Conservation (phyloP, 345 rosid genomes). For the Bruguiera parviflora region DNA sequence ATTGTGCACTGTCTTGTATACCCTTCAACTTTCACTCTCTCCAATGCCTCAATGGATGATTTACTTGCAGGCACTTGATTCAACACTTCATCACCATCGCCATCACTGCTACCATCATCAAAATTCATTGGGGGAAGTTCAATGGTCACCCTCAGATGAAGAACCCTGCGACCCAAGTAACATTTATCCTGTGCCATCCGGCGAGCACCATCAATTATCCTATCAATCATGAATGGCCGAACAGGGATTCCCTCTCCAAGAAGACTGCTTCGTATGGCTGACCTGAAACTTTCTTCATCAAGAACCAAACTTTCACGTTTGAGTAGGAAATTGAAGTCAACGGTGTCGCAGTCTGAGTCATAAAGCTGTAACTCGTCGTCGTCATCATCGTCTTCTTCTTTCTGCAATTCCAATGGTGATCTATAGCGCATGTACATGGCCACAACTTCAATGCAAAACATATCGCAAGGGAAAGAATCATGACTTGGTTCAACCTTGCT, state of each 20-base stretch:
- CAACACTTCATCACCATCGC: too few relatives aligned
- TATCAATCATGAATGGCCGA: not conserved
- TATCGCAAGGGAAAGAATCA: not conserved
- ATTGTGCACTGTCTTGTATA: not conserved
- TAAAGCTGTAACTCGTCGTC: too few relatives aligned
- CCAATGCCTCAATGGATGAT: too few relatives aligned
- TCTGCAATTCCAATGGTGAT: too few relatives aligned
- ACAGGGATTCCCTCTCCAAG: not conserved
- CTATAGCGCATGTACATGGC: not conserved
- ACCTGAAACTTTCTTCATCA: not conserved
- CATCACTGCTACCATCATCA: too few relatives aligned
- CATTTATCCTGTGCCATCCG: not conserved
- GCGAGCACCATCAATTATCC: not conserved
- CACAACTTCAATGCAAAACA: not conserved
- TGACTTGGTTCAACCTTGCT: not conserved
- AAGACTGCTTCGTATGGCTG: not conserved
- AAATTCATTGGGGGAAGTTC: too few relatives aligned
- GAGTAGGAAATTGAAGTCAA: not conserved
- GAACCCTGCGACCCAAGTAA: not conserved
- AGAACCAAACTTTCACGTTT: not conserved
- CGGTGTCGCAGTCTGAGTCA: too few relatives aligned
- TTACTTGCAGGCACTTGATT: too few relatives aligned
- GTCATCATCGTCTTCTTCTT: too few relatives aligned
- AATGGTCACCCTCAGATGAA: not conserved
- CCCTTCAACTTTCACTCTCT: slow-evolving; percentile 3